Evolutionary conservation across 306 rosid species (phyloP).

Genomic region (Pachyrhizus erosus): DNA sequence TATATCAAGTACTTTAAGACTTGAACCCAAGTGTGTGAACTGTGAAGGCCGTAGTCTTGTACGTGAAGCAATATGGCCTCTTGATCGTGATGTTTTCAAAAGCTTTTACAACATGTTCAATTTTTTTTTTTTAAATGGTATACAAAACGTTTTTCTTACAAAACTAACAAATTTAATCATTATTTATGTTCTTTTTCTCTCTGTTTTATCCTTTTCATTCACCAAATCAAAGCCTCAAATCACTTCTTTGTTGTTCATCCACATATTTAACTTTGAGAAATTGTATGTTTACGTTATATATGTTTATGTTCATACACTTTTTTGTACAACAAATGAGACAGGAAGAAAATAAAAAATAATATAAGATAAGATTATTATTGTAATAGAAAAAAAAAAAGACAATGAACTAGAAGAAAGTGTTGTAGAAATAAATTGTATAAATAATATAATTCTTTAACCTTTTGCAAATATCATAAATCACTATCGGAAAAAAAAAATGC

Average conservation of each 20-base stretch:
- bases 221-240: not conserved
- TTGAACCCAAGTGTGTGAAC: not conserved
- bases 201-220: not conserved
- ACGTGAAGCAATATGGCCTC: not conserved
- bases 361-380: no score
- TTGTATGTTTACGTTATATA: not conserved
- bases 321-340: not conserved
- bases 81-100: not conserved
- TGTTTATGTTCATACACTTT: not conserved
- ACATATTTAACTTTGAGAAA: not conserved
- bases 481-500: no score
- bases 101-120: not conserved
- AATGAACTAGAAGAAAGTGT: no score
- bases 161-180: not conserved
- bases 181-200: not conserved
- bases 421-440: not conserved
- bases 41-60: not conserved
- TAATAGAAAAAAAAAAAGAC: no score
- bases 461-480: no score
- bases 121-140: not conserved
- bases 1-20: not conserved
- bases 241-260: not conserved
- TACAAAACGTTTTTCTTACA: not conserved
- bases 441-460: not conserved
- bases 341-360: not conserved